These are phyloP conservation scores for Aspergillus sclerotiicarbonarius DNA, from an alignment of 495 filamentous ascomycete species.

Conservation along the genomic window DNA sequence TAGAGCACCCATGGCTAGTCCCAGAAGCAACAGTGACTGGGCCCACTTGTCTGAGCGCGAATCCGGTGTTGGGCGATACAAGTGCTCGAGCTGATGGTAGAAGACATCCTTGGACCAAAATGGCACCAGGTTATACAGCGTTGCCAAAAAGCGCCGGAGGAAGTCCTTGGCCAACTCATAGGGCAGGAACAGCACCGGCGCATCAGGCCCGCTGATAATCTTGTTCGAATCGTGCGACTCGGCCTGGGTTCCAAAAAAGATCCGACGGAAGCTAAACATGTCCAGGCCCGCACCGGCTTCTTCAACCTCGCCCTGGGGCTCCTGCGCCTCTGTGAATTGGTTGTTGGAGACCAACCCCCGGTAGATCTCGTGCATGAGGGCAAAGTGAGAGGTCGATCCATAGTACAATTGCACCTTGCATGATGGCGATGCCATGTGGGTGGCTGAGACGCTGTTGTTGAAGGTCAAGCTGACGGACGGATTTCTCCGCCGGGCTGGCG, in stretches of 20 bases:
- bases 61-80: constrained; percentile 29
- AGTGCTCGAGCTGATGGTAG: constrained; percentile 27
- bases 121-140: constrained; percentile 35
- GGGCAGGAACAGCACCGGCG: constrained; percentile 36
- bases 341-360: constrained; percentile 34
- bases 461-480: constrained; percentile 30
- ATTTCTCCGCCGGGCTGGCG: constrained; percentile 18
- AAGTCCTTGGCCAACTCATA: constrained; percentile 35
- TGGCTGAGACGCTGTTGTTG: constrained; percentile 43
- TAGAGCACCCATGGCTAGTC: constrained; percentile 32
- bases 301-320: constrained; percentile 35
- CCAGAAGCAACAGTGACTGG: constrained; percentile 31
- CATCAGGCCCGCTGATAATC: constrained; percentile 13
- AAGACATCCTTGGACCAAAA: constrained; percentile 29
- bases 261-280: constrained; percentile 43
- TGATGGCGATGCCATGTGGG: constrained; percentile 45
- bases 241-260: constrained; percentile 43
- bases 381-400: constrained; percentile 45
- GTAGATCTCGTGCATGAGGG: constrained; percentile 46
- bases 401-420: constrained; percentile 48
- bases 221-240: constrained; percentile 30
- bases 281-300: constrained; percentile 46
- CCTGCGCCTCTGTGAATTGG: constrained; percentile 16
- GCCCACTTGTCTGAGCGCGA: constrained; percentile 24
- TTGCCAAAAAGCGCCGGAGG: constrained; percentile 32